Base-by-base conservation (phyloP, 2,329 filamentous ascomycete genomes). In the Orbilia ellipsospora region DNA sequence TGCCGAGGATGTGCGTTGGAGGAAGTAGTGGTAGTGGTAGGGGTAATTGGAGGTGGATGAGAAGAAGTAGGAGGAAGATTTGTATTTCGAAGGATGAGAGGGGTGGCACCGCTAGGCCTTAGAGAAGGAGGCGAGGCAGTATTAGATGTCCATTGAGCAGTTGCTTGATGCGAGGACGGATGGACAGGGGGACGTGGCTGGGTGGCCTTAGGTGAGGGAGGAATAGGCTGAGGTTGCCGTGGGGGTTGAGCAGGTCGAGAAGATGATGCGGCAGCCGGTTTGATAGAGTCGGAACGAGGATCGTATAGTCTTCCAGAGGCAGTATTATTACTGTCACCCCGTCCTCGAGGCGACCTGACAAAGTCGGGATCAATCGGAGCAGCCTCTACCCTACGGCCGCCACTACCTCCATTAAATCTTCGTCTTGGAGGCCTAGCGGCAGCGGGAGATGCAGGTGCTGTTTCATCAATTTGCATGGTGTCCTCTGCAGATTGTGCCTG, bases 401-500 rank as follows among this genome's bases (percentile, higher is more conserved):
- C 55, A 50, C 16, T 56, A 16, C 62, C 56, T 13, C 15, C 50
- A 15, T 62, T n/a, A 18, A 10, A 26, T 15, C 59, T 56, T 8
- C 69, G 13, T 15, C 61, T 42, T n/a, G 62, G 42, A 12, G 62
- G 69, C 26, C 63, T 62, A 45, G 52, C 12, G 56, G 62, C 36
- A 61, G 62, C 31, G 48, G 69, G 61, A 18, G 45, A 44, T n/a
- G 68, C 44, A 56, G 69, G 44, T 28, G 31, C 31, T 36, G 61
- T 59, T 26, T 67, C 62, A 36, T 74, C 69, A 10, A 74, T 44
- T 18, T 74, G 62, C 69, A 74, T 74, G 44, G 15, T 23, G 18
- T 63, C 55, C 13, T 66, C 31, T 26, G 31, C 36, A 36, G 31
- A 6, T 44, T 26, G 26, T 36, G 16, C 48, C 54, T 66, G 68